A percentile compares a stretch with the other conserved stretches of the same genome.
Conservation (phyloP, 495 filamentous ascomycete species). For the Podospora comata region DNA sequence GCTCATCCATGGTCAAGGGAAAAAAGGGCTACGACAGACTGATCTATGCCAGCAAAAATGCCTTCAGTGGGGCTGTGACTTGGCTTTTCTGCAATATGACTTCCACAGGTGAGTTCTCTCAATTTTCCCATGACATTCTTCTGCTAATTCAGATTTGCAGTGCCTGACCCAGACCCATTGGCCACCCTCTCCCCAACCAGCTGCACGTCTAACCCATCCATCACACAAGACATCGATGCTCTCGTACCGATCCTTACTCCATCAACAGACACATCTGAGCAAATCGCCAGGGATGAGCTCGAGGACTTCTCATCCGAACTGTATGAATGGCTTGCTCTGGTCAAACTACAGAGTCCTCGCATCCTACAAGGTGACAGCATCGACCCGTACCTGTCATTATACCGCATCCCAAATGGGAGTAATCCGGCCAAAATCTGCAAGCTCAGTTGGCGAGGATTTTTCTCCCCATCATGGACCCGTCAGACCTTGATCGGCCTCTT, state of each 20-base stretch:
- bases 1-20: slow-evolving; percentile 80
- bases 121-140: not conserved
- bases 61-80: slow-evolving; percentile 63
- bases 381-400: slow-evolving; percentile 80
- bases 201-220: slow-evolving; percentile 36
- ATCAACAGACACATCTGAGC: slow-evolving; percentile 32
- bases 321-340: slow-evolving; percentile 82
- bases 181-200: slow-evolving; percentile 52
- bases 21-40: slow-evolving; percentile 89
- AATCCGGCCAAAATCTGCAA: slow-evolving; percentile 40
- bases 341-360: slow-evolving; percentile 69
- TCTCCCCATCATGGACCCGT: slow-evolving; percentile 47
- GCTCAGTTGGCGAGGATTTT: slow-evolving; percentile 53
- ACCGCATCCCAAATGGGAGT: slow-evolving; percentile 57
- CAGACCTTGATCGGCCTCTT: slow-evolving; percentile 41
- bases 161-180: slow-evolving; percentile 49
- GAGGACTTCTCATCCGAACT: slow-evolving; percentile 61
- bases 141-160: slow-evolving; percentile 28
- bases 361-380: slow-evolving; percentile 63
- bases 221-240: slow-evolving; percentile 35
- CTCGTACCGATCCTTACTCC: slow-evolving; percentile 51
- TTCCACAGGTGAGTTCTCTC: slow-evolving; percentile 32
- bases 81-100: slow-evolving; percentile 79
- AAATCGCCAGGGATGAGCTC: slow-evolving; percentile 43
- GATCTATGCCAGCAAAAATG: slow-evolving; percentile 79